A percentile compares a stretch with the other conserved stretches of the same genome.
Conservation (phyloP, 2,329 filamentous ascomycete species). For the Cercospora janseana region DNA sequence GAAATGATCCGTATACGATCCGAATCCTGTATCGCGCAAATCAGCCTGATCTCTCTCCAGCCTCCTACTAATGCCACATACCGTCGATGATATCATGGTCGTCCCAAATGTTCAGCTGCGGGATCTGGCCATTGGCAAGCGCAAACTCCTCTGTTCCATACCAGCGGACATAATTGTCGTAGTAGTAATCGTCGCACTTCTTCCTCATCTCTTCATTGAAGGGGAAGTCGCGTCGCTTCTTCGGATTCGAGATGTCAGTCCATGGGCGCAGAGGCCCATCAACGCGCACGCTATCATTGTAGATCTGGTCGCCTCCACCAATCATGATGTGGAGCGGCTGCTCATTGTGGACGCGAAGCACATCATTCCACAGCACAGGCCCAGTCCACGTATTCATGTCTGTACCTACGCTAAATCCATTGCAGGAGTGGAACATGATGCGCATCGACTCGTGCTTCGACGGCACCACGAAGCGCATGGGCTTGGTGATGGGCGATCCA, state of each 20-base stretch:
- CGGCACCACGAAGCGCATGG: constrained; percentile 57
- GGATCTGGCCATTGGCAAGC: constrained; percentile 60
- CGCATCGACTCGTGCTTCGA: constrained; percentile 63
- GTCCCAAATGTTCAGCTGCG: constrained; percentile 66
- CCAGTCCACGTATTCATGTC: constrained; percentile 63
- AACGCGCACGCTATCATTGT: constrained; percentile 77
- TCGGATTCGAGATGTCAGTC: constrained; percentile 61
- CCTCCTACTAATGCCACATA: too few species aligned
- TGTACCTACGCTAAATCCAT: constrained; percentile 66
- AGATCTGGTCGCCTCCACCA: constrained; percentile 86
- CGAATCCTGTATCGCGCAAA: constrained; percentile 43
- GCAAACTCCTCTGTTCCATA: constrained; percentile 68
- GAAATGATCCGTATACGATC: constrained; percentile 65
- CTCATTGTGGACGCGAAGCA: constrained; percentile 58
- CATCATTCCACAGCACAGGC: constrained; percentile 61
- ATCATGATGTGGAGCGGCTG: constrained; percentile 69
- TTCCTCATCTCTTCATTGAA: constrained; percentile 65
- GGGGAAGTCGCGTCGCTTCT: constrained; percentile 58
- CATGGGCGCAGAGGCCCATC: constrained; percentile 71
- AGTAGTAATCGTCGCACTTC: constrained; percentile 62
- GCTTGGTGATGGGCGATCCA: constrained; percentile 26
- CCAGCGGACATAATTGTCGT: constrained; percentile 61
- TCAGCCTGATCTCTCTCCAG: neutral
- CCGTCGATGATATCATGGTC: constrained; percentile 65
- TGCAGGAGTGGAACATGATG: constrained; percentile 69